These are phyloP conservation scores for Eucalyptus grandis DNA, from an alignment of 345 rosid species.

Conservation along the genomic window DNA sequence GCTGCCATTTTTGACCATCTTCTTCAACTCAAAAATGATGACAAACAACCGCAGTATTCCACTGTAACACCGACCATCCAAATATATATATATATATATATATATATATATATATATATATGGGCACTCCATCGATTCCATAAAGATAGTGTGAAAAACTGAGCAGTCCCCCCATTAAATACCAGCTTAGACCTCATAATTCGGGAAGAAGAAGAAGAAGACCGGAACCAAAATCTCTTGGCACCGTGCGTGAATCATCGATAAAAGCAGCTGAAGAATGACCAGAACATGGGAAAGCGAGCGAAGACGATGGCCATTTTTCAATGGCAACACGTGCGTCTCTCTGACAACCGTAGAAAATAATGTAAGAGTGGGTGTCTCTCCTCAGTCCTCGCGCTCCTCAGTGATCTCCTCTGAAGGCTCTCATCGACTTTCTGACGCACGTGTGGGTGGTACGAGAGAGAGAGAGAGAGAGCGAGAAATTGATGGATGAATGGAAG, in stretches of 20 bases:
- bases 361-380: not conserved
- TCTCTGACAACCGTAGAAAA: not conserved
- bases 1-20: not conserved
- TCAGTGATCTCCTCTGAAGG: not conserved
- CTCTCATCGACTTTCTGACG: not conserved
- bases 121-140: not conserved
- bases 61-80: not conserved
- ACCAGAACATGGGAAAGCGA: not conserved
- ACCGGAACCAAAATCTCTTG: not conserved
- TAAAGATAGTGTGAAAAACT: not conserved
- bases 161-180: not conserved
- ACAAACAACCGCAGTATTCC: not conserved
- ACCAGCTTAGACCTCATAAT: not conserved
- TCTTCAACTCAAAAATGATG: not conserved
- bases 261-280: not conserved
- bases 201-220: not conserved
- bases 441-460: not conserved
- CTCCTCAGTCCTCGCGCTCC: not conserved
- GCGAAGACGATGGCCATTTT: not conserved
- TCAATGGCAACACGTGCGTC: not conserved
- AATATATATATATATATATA: not conserved
- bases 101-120: not conserved
- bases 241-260: not conserved
- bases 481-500: not conserved
- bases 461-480: not conserved